Base-by-base conservation (phyloP, 371 early-diverging fungal species). In the Saksenaea oblongispora region DNA sequence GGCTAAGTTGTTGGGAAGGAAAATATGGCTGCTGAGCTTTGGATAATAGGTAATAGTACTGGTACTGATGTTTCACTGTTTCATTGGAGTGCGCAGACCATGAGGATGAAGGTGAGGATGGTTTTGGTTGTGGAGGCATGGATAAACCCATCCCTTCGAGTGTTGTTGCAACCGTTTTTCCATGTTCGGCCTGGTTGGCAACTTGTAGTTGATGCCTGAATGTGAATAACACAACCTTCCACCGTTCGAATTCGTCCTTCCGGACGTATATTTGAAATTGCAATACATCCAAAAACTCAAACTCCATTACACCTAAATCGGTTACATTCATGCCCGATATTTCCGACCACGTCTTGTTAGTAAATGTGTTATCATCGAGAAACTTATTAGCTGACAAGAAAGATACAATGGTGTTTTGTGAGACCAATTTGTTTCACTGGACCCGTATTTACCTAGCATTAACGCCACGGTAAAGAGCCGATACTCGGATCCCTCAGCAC, bases 401-500 rank as follows among this genome's bases (percentile, higher is more conserved):
- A 34, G 3, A 34, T 26, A 27, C 35, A 51, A 22, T 55, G 31
- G 27, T 51, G 22, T 39, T 27, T 27, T 5, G 27, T 58, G 0
- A 41, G 1, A 0, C 14, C 4, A 27, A 41, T 22, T 3, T 7
- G 17, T 10, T 9, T 24, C 36, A 5, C 15, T 0, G 15, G 55
- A 54, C 0, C 55, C 4, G 15, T 10, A 56, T 56, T 53, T 71
- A 77, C 78, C 78, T 34, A 80, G 63, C 91, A 92, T 91, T 18
- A 92, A 65, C n/a, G 93, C 90, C 11, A 92, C 91, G 0, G 90
- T 89, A 70, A 91, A 90, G 39, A 92, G 61, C 31, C 90, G 77
- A 67, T 87, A 92, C 66, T 92, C 93, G 34, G 91, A 90, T 22
- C 91, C 92, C 55, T 75, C 84, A 5, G 84, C 86, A 57, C 87